Evolutionary conservation across 768 basidiomycete genomes (phyloP).

Genomic region (Pleurotus djamor): DNA sequence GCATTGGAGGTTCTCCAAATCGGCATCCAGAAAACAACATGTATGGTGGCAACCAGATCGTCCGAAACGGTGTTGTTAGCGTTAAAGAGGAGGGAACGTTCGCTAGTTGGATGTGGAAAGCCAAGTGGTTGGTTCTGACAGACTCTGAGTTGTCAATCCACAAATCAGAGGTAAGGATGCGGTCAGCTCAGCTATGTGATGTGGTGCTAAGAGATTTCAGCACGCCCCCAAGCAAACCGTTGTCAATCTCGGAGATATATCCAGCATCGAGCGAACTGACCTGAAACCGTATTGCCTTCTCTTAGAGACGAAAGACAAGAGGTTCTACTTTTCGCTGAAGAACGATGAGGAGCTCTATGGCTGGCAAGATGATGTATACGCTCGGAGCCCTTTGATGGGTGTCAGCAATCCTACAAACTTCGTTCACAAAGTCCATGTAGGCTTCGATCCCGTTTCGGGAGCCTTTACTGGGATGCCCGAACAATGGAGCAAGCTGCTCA

Average conservation of each 20-base stretch:
- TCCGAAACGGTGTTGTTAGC: conserved; percentile 73
- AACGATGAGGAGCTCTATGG: conserved; percentile 96
- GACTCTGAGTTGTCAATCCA: conserved; percentile 79
- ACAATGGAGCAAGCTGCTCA: conserved; percentile 96
- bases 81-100: conserved; percentile 92
- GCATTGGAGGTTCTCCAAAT: conserved; percentile 80
- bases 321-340: conserved; percentile 80
- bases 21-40: conserved; percentile 33
- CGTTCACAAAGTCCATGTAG: conserved; percentile 98
- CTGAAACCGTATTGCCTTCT: conserved; percentile 93
- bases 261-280: conserved; percentile 89
- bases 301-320: conserved; percentile 82
- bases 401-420: conserved; percentile 96
- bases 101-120: conserved; percentile 87
- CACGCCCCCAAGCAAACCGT: conserved; percentile 53
- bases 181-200: background rate
- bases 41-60: conserved; percentile 38
- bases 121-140: conserved; percentile 86
- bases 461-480: conserved; percentile 97
- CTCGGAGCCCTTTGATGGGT: conserved; percentile 88
- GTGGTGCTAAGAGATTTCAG: conserved; percentile 25
- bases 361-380: conserved; percentile 98
- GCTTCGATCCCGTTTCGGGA: conserved; percentile 91
- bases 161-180: conserved; percentile 81
- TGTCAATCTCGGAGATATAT: conserved; percentile 73